phyloP scores from a whole-genome alignment of 495 filamentous ascomycete species.

The Aspergillus leporis region DNA sequence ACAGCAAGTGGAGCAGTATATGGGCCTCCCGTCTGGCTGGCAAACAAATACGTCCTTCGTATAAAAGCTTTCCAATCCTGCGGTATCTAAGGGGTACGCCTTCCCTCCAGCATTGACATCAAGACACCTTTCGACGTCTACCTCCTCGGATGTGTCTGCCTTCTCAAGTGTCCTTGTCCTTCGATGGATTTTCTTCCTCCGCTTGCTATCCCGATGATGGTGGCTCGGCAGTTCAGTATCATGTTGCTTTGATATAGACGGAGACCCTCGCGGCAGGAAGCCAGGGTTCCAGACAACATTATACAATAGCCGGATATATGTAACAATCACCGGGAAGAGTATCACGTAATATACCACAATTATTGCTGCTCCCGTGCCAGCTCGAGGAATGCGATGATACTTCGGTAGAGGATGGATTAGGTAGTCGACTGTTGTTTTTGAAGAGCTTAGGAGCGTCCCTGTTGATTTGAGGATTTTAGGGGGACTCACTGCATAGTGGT shows the following conservation, averaged over 20 bases:
- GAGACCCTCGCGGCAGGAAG: slow-evolving; percentile 60
- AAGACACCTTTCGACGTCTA: slow-evolving; percentile 28
- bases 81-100: slow-evolving; percentile 27
- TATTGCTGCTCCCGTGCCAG: slow-evolving; percentile 64
- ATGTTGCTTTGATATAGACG: slow-evolving; percentile 21
- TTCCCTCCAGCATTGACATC: slow-evolving; percentile 22
- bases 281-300: slow-evolving; percentile 68
- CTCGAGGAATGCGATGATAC: slow-evolving; percentile 38
- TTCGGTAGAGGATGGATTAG: slow-evolving; percentile 55
- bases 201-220: slow-evolving; percentile 15
- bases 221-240: slow-evolving; percentile 16
- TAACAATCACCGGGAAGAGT: slow-evolving; percentile 61
- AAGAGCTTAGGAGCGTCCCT: neutral
- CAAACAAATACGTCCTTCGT: slow-evolving; percentile 80
- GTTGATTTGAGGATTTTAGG: neutral
- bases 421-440: slow-evolving; percentile 57
- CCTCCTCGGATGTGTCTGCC: slow-evolving; percentile 16
- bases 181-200: slow-evolving; percentile 22
- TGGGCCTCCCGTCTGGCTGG: slow-evolving; percentile 73
- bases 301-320: slow-evolving; percentile 68
- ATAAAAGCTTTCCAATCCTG: slow-evolving; percentile 61
- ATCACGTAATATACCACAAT: slow-evolving; percentile 70
- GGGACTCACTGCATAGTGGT: slow-evolving; percentile 54
- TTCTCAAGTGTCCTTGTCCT: slow-evolving; percentile 28
- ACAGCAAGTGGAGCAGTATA: slow-evolving; percentile 76